These are phyloP conservation scores for Aspergillus ochraceus DNA, from an alignment of 2,329 filamentous ascomycete species.

Conservation along the genomic window DNA sequence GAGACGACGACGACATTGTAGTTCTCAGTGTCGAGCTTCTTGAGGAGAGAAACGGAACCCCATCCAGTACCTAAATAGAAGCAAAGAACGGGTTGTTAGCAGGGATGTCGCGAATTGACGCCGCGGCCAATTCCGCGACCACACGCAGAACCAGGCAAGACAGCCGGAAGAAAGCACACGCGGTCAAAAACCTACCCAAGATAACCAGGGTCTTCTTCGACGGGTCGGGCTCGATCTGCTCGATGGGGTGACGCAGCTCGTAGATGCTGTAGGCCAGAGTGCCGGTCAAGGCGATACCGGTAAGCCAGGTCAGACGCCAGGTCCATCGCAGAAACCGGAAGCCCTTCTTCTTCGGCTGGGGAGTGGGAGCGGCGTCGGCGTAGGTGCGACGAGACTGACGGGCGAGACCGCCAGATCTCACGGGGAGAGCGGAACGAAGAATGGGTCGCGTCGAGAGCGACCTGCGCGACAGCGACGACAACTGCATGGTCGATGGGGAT, in stretches of 20 bases:
- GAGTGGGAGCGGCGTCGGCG: slow-evolving; percentile 50
- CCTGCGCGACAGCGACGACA: slow-evolving; percentile 39
- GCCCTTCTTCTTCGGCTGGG: slow-evolving; percentile 56
- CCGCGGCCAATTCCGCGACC: not conserved
- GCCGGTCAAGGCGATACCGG: slow-evolving; percentile 66
- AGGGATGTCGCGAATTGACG: not conserved
- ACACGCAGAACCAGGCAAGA: not conserved
- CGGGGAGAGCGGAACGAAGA: slow-evolving; percentile 27
- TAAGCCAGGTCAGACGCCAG: slow-evolving; percentile 81
- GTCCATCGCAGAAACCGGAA: slow-evolving; percentile 74
- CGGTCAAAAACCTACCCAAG: slow-evolving; percentile 63
- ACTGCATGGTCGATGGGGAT: slow-evolving; percentile 31
- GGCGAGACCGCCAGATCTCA: slow-evolving; percentile 23
- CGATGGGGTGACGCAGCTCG: slow-evolving; percentile 73
- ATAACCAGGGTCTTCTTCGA: slow-evolving; percentile 96
- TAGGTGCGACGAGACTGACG: slow-evolving; percentile 45
- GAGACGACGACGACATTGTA: slow-evolving; percentile 99
- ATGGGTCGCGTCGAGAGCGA: slow-evolving; percentile 33
- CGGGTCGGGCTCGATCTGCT: slow-evolving; percentile 77
- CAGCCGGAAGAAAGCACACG: not conserved
- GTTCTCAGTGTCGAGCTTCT: slow-evolving; percentile 98
- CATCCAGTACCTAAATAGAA: slow-evolving; percentile 78
- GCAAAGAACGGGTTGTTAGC: not conserved
- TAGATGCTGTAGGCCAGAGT: slow-evolving; percentile 82
- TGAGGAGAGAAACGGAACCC: slow-evolving; percentile 93